phyloP scores from a whole-genome alignment of 169 alveolate species.

The Plasmodium vinckei region DNA sequence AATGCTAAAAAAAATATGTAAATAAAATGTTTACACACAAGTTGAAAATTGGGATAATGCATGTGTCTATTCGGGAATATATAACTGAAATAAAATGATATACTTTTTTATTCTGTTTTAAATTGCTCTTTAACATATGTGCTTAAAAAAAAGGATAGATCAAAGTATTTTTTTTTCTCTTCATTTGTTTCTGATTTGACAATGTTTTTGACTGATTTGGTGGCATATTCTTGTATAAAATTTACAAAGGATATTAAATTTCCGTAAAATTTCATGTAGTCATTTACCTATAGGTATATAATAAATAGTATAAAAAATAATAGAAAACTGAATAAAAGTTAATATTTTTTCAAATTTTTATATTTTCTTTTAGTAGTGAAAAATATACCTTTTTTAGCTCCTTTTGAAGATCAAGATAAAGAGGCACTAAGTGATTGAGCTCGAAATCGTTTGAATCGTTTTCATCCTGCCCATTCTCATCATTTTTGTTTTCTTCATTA shows the following conservation, averaged over 20 bases:
- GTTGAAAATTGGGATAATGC: no score
- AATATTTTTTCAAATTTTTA: no score
- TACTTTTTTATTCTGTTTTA: constrained; percentile 31
- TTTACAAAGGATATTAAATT: constrained; percentile 70
- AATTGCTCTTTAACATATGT: constrained; percentile 31
- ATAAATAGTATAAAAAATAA: no score
- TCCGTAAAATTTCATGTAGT: constrained; percentile 61
- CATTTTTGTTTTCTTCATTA: not conserved
- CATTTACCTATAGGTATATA: constrained; percentile 29
- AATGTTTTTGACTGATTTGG: constrained; percentile 19
- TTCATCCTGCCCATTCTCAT: not conserved
- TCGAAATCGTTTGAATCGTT: constrained; percentile 9
- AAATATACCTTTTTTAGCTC: constrained; percentile 55
- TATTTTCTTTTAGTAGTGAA: no score
- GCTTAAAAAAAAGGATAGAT: constrained; percentile 44
- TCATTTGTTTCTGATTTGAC: constrained; percentile 47
- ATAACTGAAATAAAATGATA: no score
- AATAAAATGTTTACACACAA: no score
- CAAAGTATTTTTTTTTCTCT: constrained; percentile 38
- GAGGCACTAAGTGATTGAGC: constrained; percentile 35
- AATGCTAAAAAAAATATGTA: no score
- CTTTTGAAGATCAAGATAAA: constrained; percentile 54
- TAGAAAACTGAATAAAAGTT: no score
- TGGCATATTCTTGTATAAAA: constrained; percentile 54
- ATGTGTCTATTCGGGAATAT: no score